phyloP scores from a whole-genome alignment of 768 basidiomycete genomes.

The Chalciporus piperatus region DNA sequence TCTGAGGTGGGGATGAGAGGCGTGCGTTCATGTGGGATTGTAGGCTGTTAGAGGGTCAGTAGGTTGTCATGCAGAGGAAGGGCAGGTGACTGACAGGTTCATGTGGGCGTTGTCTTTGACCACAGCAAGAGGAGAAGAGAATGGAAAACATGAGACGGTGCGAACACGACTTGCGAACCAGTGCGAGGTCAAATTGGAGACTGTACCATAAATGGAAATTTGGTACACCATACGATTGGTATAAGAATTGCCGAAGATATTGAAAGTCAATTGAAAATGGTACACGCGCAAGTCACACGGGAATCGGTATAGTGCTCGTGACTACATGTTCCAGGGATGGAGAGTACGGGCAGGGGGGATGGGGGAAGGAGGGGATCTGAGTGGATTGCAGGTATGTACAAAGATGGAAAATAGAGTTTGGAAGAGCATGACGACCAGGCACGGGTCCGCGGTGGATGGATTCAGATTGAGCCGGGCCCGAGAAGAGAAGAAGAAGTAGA shows the following conservation, averaged over 20 bases:
- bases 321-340: too few species aligned
- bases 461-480: slow-evolving; percentile 20
- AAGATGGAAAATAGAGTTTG: slow-evolving; percentile 14
- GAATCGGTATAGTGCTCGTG: too few species aligned
- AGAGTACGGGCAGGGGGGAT: too few species aligned
- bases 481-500: neutral
- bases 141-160: slow-evolving; percentile 24
- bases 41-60: neutral
- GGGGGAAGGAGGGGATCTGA: neutral
- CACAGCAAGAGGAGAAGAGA: slow-evolving; percentile 27
- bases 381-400: neutral
- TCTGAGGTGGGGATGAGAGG: slow-evolving; percentile 29
- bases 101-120: slow-evolving; percentile 20
- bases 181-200: neutral
- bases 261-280: neutral
- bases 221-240: neutral
- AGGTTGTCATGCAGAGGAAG: neutral
- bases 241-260: neutral
- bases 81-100: slow-evolving; percentile 12
- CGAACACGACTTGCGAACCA: neutral
- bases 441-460: slow-evolving; percentile 15
- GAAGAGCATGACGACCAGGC: slow-evolving; percentile 28
- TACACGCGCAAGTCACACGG: neutral
- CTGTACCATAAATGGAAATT: slow-evolving; percentile 9
- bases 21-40: slow-evolving; percentile 21